Conservation (phyloP, 1,284 basidiomycete genomes). For the Ceratobasidium sp. region DNA sequence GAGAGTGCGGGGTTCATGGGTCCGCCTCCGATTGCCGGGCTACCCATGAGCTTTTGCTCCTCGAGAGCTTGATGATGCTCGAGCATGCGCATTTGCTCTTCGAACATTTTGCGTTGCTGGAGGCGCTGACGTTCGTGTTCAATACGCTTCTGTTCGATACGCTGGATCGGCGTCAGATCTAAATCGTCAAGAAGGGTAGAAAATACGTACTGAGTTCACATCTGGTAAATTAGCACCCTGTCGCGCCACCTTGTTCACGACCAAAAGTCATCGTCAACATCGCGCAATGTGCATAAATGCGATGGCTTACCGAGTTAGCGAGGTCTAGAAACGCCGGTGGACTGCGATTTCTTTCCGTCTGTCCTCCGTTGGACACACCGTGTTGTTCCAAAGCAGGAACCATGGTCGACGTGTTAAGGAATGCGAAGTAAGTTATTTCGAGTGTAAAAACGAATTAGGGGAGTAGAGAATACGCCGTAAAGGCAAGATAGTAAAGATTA, state of each 20-base stretch:
- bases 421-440: background rate
- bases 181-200: background rate
- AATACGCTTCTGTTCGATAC: conserved; percentile 87
- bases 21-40: conserved; percentile 47
- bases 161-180: conserved; percentile 59
- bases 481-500: conserved; percentile 7
- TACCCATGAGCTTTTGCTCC: conserved; percentile 67
- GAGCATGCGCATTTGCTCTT: conserved; percentile 91
- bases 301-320: conserved; percentile 79
- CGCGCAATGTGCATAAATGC: conserved; percentile 46
- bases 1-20: conserved; percentile 31
- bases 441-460: background rate
- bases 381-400: conserved; percentile 34
- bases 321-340: conserved; percentile 89
- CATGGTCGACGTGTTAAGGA: conserved; percentile 13
- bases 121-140: conserved; percentile 88
- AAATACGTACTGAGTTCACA: conserved; percentile 73
- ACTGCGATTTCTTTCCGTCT: conserved; percentile 76
- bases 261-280: conserved; percentile 37
- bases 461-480: background rate
- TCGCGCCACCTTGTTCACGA: conserved; percentile 70
- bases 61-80: conserved; percentile 89
- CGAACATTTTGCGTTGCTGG: conserved; percentile 88
- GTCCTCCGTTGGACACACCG: conserved; percentile 15
- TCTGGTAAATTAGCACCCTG: conserved; percentile 84